Evolutionary conservation across 176 grass and related monocot species (phyloP).

Genomic region (Alloteropsis semialata): DNA sequence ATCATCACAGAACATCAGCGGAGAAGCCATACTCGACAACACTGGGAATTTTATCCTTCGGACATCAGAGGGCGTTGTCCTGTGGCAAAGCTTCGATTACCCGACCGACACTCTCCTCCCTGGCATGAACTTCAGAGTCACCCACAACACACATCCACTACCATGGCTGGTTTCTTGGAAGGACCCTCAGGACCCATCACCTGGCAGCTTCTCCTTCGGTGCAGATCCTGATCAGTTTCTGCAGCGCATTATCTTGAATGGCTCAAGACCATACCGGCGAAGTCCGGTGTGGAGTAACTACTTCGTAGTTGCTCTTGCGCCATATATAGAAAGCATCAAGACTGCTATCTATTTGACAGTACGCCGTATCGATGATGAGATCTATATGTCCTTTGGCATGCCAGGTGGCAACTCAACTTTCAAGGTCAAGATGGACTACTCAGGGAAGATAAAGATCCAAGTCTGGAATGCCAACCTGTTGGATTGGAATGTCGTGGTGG

Average conservation of each 20-base stretch:
- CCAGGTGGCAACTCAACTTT: not conserved
- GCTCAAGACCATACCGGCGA: not conserved
- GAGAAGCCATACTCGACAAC: not conserved
- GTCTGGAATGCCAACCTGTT: not conserved
- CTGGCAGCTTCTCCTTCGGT: not conserved
- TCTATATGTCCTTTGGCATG: not conserved
- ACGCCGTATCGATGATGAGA: not conserved
- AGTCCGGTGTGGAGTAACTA: not conserved
- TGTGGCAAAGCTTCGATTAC: constrained; percentile 3
- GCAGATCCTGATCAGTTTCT: not conserved
- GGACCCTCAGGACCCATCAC: not conserved
- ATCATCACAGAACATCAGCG: not conserved
- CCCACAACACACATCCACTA: not conserved
- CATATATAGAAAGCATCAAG: not conserved
- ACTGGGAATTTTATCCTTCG: not conserved
- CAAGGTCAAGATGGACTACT: not conserved
- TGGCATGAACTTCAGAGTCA: not conserved
- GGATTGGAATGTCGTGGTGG: not conserved
- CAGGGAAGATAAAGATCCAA: not conserved
- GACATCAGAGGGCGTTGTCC: not conserved
- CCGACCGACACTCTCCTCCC: not conserved
- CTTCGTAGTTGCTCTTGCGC: not conserved
- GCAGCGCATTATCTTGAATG: not conserved
- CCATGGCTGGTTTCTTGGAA: not conserved
- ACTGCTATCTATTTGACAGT: not conserved